phyloP scores from a whole-genome alignment of 2,329 filamentous ascomycete genomes.

The Parastagonospora nodorum region DNA sequence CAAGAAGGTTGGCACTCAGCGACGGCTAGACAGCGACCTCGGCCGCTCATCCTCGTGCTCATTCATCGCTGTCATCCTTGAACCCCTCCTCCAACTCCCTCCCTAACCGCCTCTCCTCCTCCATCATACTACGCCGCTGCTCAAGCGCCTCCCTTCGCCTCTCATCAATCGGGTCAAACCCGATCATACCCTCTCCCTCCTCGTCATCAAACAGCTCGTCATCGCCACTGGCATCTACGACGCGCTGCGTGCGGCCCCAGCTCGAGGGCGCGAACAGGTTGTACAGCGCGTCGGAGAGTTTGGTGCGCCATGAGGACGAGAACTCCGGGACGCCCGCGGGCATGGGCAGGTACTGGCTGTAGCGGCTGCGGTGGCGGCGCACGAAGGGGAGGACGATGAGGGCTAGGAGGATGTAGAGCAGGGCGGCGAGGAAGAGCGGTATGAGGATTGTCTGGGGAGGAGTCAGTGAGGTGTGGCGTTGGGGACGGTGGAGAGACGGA shows the following conservation, averaged over 20 bases:
- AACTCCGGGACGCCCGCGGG: conserved; percentile 25
- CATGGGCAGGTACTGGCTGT: conserved; percentile 52
- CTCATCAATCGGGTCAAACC: conserved; percentile 48
- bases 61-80: conserved; percentile 73
- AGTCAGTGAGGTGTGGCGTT: background rate
- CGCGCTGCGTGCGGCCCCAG: conserved; percentile 25
- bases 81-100: conserved; percentile 80
- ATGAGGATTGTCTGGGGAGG: conserved; percentile 49
- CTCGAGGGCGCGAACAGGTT: conserved; percentile 41
- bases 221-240: conserved; percentile 40
- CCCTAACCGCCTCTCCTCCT: conserved; percentile 68
- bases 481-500: conserved; percentile 2
- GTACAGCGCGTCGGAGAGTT: conserved; percentile 43
- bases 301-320: conserved; percentile 35
- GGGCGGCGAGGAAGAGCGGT: conserved; percentile 51
- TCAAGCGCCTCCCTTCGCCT: conserved; percentile 47
- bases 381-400: conserved; percentile 51
- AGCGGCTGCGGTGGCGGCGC: conserved; percentile 51
- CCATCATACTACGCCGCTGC: conserved; percentile 47
- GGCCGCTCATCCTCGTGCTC: conserved; percentile 48
- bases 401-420: conserved; percentile 51
- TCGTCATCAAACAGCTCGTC: conserved; percentile 52
- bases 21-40: conserved; percentile 22
- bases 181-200: conserved; percentile 55
- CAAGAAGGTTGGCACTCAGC: conserved; percentile 1